phyloP scores from a whole-genome alignment of 1,284 basidiomycete species.

The Hemileia vastatrix region DNA sequence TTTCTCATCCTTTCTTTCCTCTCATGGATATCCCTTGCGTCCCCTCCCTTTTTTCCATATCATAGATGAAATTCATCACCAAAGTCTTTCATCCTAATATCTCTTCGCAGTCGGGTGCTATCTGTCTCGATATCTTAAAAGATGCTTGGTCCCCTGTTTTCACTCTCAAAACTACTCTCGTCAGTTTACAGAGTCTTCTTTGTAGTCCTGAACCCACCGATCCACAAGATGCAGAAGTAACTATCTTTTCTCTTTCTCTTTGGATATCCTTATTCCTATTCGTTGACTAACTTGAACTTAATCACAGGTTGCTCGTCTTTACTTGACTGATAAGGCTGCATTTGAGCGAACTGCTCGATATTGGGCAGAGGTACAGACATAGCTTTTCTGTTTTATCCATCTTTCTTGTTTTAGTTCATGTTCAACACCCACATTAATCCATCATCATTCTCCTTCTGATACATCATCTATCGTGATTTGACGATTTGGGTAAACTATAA shows the following conservation, averaged over 20 bases:
- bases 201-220: conserved; percentile 94
- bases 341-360: conserved; percentile 89
- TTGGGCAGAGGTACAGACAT: conserved; percentile 57
- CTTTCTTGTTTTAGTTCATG: conserved; percentile 26
- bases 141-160: conserved; percentile 68
- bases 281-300: background rate
- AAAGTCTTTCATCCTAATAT: conserved; percentile 95
- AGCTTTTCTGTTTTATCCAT: conserved; percentile 28
- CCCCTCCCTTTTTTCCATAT: too few species aligned
- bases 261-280: conserved; percentile 7
- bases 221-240: conserved; percentile 84
- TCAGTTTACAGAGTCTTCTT: conserved; percentile 88
- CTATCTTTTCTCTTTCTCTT: conserved; percentile 8
- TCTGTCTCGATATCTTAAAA: conserved; percentile 75
- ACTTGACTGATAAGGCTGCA: conserved; percentile 69
- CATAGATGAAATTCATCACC: conserved; percentile 34
- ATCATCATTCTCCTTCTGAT: background rate
- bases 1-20: conserved; percentile 17
- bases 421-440: background rate
- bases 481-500: background rate
- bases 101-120: conserved; percentile 83
- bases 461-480: too few species aligned
- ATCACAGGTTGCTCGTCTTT: conserved; percentile 75
- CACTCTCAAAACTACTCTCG: conserved; percentile 91
- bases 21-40: conserved; percentile 9